These are phyloP conservation scores for Eucalyptus pauciflora DNA, from an alignment of 345 rosid genomes.

Conservation along the genomic window DNA sequence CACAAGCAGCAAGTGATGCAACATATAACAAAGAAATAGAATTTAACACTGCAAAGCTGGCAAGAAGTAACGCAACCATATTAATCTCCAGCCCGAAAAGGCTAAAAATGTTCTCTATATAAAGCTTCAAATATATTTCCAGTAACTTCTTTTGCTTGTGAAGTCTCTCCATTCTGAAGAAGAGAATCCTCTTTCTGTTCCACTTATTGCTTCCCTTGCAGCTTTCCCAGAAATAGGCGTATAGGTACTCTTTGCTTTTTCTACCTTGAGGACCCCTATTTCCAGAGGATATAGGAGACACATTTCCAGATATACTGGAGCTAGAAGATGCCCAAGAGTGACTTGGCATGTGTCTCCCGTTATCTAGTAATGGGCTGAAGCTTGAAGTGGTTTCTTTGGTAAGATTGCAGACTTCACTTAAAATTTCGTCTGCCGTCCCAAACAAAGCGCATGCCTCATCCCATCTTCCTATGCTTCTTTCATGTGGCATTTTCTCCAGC, in stretches of 20 bases:
- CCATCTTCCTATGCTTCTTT: slow-evolving; percentile 4
- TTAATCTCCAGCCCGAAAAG: slow-evolving; percentile 36
- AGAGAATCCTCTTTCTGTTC: slow-evolving; percentile 14
- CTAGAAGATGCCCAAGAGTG: slow-evolving; percentile 8
- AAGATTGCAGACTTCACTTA: background rate
- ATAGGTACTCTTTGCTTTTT: slow-evolving; percentile 5
- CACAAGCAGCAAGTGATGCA: slow-evolving; percentile 25
- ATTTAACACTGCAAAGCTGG: slow-evolving; percentile 36
- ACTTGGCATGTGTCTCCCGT: background rate
- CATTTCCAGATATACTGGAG: background rate
- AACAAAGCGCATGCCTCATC: slow-evolving; percentile 27
- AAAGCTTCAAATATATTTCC: slow-evolving; percentile 13
- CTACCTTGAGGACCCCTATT: background rate
- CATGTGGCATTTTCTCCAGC: slow-evolving; percentile 10
- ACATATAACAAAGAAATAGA: slow-evolving; percentile 26
- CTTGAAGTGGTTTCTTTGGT: background rate
- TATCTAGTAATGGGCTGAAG: background rate
- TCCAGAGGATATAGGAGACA: background rate
- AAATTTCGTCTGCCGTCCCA: slow-evolving; percentile 6
- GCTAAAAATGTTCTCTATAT: slow-evolving; percentile 28
- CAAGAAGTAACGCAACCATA: slow-evolving; percentile 31
- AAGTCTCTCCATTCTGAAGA: slow-evolving; percentile 24
- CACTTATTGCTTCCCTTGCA: slow-evolving; percentile 16
- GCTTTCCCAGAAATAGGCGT: slow-evolving; percentile 12
- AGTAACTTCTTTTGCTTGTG: slow-evolving; percentile 17